phyloP scores from a whole-genome alignment of 2,329 filamentous ascomycete genomes.

The Beauveria sp. region DNA sequence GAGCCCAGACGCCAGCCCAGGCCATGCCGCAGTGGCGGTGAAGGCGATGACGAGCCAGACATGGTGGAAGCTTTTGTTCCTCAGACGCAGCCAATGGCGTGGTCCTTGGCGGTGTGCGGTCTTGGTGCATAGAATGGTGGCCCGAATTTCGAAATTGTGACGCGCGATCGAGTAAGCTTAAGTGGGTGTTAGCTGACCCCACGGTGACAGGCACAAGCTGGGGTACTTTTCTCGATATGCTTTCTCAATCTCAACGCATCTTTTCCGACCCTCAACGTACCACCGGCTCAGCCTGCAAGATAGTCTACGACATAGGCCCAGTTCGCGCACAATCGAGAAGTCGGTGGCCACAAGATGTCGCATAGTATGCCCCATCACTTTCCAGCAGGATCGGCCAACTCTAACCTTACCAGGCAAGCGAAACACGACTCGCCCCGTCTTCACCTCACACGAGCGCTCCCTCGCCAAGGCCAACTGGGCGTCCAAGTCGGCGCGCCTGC shows the following conservation, averaged over 20 bases:
- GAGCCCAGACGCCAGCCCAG: constrained; percentile 67
- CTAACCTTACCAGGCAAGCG: constrained; percentile 53
- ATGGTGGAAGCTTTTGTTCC: constrained; percentile 13
- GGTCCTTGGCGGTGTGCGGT: constrained; percentile 2
- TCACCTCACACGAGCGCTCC: constrained; percentile 83
- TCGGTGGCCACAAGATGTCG: constrained; percentile 20
- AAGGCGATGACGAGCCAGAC: constrained; percentile 12
- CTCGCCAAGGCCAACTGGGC: constrained; percentile 79
- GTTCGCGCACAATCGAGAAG: neutral
- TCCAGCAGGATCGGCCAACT: constrained; percentile 1
- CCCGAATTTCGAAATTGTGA: neutral
- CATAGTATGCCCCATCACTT: constrained; percentile 32
- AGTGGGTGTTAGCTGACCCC: neutral
- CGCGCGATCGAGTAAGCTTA: neutral
- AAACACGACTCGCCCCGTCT: constrained; percentile 87
- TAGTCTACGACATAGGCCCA: too few species aligned
- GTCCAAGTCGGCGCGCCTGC: constrained; percentile 72
- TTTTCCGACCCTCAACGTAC: neutral
- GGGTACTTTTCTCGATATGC: neutral
- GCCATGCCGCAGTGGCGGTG: constrained; percentile 40
- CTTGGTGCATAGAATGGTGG: neutral
- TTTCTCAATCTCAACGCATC: neutral
- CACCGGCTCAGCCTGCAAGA: too few species aligned
- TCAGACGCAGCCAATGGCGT: constrained; percentile 8
- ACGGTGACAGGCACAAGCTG: neutral